Base-by-base conservation (phyloP, 176 grass and related monocot genomes). In the Eragrostis nindensis region DNA sequence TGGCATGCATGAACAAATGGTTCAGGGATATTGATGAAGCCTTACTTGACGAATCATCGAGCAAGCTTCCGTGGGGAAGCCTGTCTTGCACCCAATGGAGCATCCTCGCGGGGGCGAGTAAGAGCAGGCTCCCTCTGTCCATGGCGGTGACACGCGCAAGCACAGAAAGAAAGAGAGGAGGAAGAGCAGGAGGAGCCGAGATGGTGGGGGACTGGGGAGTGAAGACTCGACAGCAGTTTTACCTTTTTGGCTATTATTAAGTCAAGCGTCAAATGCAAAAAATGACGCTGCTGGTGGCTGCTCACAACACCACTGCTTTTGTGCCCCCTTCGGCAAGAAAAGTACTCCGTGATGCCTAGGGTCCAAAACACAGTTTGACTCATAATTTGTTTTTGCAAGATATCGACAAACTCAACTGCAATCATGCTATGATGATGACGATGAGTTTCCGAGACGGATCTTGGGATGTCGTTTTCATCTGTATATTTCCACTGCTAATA, bases 11-110 rank as follows among this genome's bases (percentile, higher is more conserved):
- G 45, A 71, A 49, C 69, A 44, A 11, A 49, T 50, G 52, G 52
- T 45, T 17, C 22, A 65, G 16, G 41, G 73, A 38, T 19, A 38
- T 19, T 60, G 15, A 71, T 57, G n/a, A 45, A 57, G 19, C 19
- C 73, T 82, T 87, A 87, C 86, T 62, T 77, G 86, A 64, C 0
- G 65, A 71, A 71, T 83, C 45, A 55, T 42, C 52, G 45, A 74
- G 60, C 60, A 59, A 57, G 14, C 48, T 62, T 27, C 66, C 14
- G 2, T 30, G 45, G 65, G 45, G 57, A 30, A 82, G 47, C 66
- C 54, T 55, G 19, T 82, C 21, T 24, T 73, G 59, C 55, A 32
- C 11, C 56, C 14, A 13, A 12, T 30, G 21, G 36, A 47, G 7
- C 26, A 54, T 42, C 68, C 46, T 70, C 18, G 44, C 45, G 64